Evolutionary conservation across 176 grass and related monocot species (phyloP).

Genomic region (Sorghum bicolor): DNA sequence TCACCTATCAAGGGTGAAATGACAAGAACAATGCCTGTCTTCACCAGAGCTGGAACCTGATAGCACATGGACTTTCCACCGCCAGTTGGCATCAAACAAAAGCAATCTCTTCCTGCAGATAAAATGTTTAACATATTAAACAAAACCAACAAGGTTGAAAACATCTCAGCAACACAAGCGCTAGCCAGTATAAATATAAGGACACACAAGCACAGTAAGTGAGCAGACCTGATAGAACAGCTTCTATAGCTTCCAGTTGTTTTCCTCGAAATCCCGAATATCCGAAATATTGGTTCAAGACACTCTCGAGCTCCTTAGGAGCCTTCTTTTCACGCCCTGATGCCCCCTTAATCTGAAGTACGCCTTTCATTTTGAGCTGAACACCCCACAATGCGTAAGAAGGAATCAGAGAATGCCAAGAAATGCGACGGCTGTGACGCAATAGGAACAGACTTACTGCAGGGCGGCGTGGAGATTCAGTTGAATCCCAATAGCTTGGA

Average conservation of each 20-base stretch:
- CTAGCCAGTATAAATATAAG: background rate
- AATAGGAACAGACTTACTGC: background rate
- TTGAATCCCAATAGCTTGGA: background rate
- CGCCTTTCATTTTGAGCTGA: slow-evolving; percentile 71
- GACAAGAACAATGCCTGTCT: slow-evolving; percentile 85
- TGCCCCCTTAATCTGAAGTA: slow-evolving; percentile 49
- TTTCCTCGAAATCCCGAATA: slow-evolving; percentile 78
- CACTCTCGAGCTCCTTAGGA: slow-evolving; percentile 46
- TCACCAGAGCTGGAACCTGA: slow-evolving; percentile 90
- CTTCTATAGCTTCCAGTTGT: slow-evolving; percentile 80
- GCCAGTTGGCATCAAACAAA: slow-evolving; percentile 98
- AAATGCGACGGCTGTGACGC: background rate
- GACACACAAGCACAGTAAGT: background rate
- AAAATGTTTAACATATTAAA: slow-evolving; percentile 15
- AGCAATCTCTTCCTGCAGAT: slow-evolving; percentile 85
- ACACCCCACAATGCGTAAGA: background rate
- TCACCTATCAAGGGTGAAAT: slow-evolving; percentile 98
- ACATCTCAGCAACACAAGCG: background rate
- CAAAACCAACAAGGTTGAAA: background rate
- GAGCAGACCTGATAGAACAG: slow-evolving; percentile 76
- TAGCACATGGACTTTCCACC: slow-evolving; percentile 97
- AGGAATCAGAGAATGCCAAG: background rate
- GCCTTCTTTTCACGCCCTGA: slow-evolving; percentile 24
- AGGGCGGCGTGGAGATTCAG: background rate
- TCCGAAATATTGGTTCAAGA: slow-evolving; percentile 72